phyloP scores from a whole-genome alignment of 2,329 filamentous ascomycete species.

The Tolypocladium ovalisporum region DNA sequence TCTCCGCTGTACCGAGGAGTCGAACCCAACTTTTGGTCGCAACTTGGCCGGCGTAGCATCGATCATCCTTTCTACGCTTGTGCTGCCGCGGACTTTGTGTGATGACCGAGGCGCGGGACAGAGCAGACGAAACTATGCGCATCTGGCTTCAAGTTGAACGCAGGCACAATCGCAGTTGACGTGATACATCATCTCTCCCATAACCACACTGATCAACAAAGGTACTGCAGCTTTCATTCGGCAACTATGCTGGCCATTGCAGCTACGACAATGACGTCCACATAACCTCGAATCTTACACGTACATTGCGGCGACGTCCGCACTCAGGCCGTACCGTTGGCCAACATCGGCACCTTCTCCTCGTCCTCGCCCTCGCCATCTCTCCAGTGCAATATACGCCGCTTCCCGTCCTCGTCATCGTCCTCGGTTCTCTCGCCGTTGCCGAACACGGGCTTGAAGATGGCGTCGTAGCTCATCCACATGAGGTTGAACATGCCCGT shows the following conservation, averaged over 20 bases:
- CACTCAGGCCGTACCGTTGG: background rate
- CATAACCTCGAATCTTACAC: background rate
- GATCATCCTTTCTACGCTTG: background rate
- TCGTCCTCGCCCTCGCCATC: slow-evolving; percentile 14
- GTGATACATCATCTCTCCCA: accelerated
- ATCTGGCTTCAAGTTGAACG: background rate
- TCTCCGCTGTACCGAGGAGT: background rate
- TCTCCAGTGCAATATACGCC: background rate
- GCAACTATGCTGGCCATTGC: background rate
- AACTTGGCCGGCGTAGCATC: background rate
- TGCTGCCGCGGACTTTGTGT: background rate
- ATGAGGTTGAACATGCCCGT: slow-evolving; percentile 38
- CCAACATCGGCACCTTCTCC: slow-evolving; percentile 11
- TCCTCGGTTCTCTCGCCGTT: slow-evolving; percentile 64
- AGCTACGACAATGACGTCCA: background rate
- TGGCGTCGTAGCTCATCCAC: slow-evolving; percentile 34
- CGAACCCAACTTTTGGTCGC: background rate
- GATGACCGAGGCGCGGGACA: background rate
- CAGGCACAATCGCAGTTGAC: background rate
- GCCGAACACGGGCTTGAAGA: slow-evolving; percentile 57
- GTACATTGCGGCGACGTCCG: background rate
- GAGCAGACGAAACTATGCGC: background rate
- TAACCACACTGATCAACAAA: too few relatives aligned
- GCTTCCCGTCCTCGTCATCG: background rate
- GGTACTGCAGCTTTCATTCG: background rate